Base-by-base conservation (phyloP, 371 early-diverging fungal species). In the Circinella umbellata region DNA sequence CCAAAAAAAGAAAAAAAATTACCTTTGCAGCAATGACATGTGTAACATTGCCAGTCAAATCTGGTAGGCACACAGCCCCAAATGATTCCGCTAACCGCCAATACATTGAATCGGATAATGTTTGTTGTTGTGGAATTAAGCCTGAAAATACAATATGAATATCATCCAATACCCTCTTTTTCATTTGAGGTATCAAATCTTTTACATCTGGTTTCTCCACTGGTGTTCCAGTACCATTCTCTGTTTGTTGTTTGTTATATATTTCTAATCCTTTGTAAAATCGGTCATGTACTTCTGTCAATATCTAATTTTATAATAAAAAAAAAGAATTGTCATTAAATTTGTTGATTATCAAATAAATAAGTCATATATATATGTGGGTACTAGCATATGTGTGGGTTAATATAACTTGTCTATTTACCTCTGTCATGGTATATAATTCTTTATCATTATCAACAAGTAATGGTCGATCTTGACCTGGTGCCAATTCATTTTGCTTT, bases 11-110 rank as follows among this genome's bases (percentile, higher is more conserved):
- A 27, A 27, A 27, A 2, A 27, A 27, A 27, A 27, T 27, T 27
- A 70, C 92, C 80, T 90, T 89, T n/a, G 86, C 85, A 15, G 94
- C 92, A 38, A 95, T 85, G 5, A 95, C 77, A 70, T 95, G 96
- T 0, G 96, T 94, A 27, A 91, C 86, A 18, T 83, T 75, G 0
- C 78, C 74, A n/a, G 77, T 79, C 48, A 93, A 67, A 4, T 90
- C 86, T 0, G 69, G 72, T 0, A 80, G 81, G 66, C 94, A 93
- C 36, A 70, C 68, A 0, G 93, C 95, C 4, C 94, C 94, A 83
- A 91, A 94, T 9, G 82, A 79, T 49, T 73, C 72, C 5, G 93
- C 93, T 72, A 87, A 80, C 63, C 86, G 80, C 94, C 94, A 94
- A 42, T 91, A 86, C 64, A 94, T 93, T 14, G 88, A 84, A 55